Conservation (phyloP, 805 yeast genomes). For the Vanderwaltozyma polyspora region DNA sequence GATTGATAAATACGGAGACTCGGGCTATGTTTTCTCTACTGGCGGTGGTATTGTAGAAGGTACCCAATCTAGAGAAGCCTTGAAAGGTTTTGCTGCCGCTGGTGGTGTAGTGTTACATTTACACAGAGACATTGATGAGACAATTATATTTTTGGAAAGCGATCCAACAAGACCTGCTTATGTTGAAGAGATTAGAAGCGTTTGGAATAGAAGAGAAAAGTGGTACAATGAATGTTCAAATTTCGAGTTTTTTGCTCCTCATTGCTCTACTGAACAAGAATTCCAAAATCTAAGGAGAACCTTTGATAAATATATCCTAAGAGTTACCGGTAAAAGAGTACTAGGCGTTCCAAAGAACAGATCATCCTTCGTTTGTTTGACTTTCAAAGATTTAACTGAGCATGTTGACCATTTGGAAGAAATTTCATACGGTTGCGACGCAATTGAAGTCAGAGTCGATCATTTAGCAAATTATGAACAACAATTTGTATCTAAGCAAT, state of each 20-base stretch:
- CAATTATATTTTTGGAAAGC: slow-evolving; percentile 57
- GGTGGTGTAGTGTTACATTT: slow-evolving; percentile 83
- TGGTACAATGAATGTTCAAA: slow-evolving; percentile 78
- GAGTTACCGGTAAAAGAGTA: slow-evolving; percentile 45
- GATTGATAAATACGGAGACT: slow-evolving; percentile 26
- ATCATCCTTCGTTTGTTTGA: slow-evolving; percentile 64
- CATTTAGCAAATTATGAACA: slow-evolving; percentile 39
- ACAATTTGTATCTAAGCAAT: slow-evolving; percentile 59
- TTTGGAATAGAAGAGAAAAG: slow-evolving; percentile 71
- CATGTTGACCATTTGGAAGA: slow-evolving; percentile 37
- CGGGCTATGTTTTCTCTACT: slow-evolving; percentile 68
- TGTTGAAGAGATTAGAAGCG: slow-evolving; percentile 63
- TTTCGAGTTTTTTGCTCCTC: slow-evolving; percentile 64
- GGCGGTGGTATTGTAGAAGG: slow-evolving; percentile 96
- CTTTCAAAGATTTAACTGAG: slow-evolving; percentile 47
- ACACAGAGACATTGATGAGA: slow-evolving; percentile 77
- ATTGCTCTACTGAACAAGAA: slow-evolving; percentile 46
- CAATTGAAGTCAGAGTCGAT: slow-evolving; percentile 79
- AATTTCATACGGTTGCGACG: slow-evolving; percentile 59
- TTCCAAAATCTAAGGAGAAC: slow-evolving; percentile 46
- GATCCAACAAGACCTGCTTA: slow-evolving; percentile 88
- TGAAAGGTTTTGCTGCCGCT: slow-evolving; percentile 40
- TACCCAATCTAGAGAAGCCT: slow-evolving; percentile 48
- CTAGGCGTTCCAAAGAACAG: slow-evolving; percentile 28
- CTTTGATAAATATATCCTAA: slow-evolving; percentile 45